Conservation (phyloP, 2,329 filamentous ascomycete genomes). For the Iodosphaeria phyllophila region DNA sequence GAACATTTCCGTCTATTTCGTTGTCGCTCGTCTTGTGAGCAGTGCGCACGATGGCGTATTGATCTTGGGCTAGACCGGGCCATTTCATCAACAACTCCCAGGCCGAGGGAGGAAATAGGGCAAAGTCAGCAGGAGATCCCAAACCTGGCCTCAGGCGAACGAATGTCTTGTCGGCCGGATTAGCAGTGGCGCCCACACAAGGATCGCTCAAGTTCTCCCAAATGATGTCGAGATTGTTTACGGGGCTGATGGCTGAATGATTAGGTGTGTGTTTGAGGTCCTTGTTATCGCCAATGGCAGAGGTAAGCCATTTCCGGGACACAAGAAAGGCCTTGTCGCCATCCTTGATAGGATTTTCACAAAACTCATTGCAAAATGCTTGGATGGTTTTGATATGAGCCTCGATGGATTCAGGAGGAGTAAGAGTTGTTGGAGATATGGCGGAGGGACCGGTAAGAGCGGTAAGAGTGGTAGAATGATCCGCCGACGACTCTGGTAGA, state of each 20-base stretch:
- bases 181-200: constrained; percentile 11
- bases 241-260: constrained; percentile 45
- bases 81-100: constrained; percentile 68
- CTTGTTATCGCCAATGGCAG: constrained; percentile 47
- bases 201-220: constrained; percentile 36
- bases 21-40: constrained; percentile 58
- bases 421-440: constrained; percentile 7
- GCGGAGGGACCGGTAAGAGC: too few relatives aligned
- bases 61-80: constrained; percentile 59
- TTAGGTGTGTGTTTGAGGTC: constrained; percentile 34
- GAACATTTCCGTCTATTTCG: constrained; percentile 39
- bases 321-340: constrained; percentile 63
- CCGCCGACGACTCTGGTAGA: too few relatives aligned
- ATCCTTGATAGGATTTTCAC: constrained; percentile 38
- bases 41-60: constrained; percentile 53
- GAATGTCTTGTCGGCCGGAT: constrained; percentile 29
- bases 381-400: constrained; percentile 60
- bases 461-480: too few relatives aligned
- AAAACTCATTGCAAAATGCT: constrained; percentile 33
- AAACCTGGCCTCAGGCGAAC: constrained; percentile 55
- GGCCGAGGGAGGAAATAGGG: constrained; percentile 58
- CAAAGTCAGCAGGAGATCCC: constrained; percentile 46
- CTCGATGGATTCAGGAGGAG: constrained; percentile 27
- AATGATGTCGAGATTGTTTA: constrained; percentile 77
- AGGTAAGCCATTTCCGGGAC: constrained; percentile 60